phyloP scores from a whole-genome alignment of 2,329 filamentous ascomycete genomes.

The Seiridium cupressi region DNA sequence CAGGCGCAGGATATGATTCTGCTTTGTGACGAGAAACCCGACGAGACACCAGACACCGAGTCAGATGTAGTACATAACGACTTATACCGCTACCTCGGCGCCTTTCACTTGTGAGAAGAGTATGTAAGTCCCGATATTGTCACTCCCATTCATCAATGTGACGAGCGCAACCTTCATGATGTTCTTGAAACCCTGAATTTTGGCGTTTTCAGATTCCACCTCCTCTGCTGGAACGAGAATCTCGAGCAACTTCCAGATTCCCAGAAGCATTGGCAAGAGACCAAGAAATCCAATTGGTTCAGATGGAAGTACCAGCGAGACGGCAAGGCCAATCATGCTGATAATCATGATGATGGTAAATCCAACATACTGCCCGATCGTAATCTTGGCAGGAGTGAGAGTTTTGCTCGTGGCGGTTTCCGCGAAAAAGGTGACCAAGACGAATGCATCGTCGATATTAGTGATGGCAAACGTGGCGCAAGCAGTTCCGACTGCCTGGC shows the following conservation, averaged over 20 bases:
- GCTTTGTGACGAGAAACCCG: constrained; percentile 28
- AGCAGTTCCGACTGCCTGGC: constrained; percentile 21
- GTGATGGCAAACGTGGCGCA: constrained; percentile 27
- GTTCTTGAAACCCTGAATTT: constrained; percentile 13
- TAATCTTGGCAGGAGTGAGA: constrained; percentile 20
- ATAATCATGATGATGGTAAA: constrained; percentile 31
- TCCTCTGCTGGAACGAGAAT: constrained; percentile 15
- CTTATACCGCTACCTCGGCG: constrained; percentile 30
- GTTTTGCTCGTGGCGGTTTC: constrained; percentile 25
- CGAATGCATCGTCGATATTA: constrained; percentile 36
- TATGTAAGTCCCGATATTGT: constrained; percentile 34
- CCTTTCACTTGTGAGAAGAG: constrained; percentile 30
- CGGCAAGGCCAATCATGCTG: constrained; percentile 32
- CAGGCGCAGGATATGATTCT: constrained; percentile 25
- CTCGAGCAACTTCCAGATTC: constrained; percentile 25
- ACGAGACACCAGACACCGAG: constrained; percentile 29
- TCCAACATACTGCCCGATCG: constrained; percentile 26
- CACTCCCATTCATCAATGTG: constrained; percentile 32
- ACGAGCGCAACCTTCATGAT: constrained; percentile 27
- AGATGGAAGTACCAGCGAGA: constrained; percentile 26
- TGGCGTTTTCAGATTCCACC: constrained; percentile 13
- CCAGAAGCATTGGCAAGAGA: constrained; percentile 29
- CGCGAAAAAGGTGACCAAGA: constrained; percentile 34
- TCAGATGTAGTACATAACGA: constrained; percentile 29
- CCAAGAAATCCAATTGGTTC: constrained; percentile 34